Base-by-base conservation (phyloP, 2,329 filamentous ascomycete genomes). In the Xylaria digitata region DNA sequence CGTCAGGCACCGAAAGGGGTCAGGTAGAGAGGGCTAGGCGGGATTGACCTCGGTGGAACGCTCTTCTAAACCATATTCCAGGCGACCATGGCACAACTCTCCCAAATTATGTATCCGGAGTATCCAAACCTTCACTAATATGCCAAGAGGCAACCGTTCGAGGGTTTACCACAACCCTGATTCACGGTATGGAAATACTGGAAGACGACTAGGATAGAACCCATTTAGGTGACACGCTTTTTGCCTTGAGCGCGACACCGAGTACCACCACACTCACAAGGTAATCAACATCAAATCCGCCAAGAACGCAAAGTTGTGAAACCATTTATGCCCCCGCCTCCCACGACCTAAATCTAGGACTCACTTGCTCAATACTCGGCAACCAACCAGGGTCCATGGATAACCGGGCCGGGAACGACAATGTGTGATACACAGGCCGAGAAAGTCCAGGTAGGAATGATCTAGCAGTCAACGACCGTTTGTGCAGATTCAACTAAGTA, bases 391-490 rank as follows among this genome's bases (percentile, higher is more conserved):
- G 73, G 73, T 19, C 69, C 54, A 55, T 69, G 70, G 49, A 70
- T 66, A 21, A 63, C 37, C 40, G 73, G 69, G 61, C 65, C 53
- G 34, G 75, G 75, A n/a, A 78, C 67, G 66, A 77, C 69, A 34
- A 77, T 63, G 6, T 74, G 68, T n/a, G 77, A 78, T 17, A 78
- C 71, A 23, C 75, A 76, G 26, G 78, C 73, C 75, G 77, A 78
- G 26, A 75, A 79, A 80, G 32, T 75, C 75, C 32, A 73, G 74
- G 70, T 81, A 79, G 45, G 75, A 67, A 76, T 71, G 61, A 80
- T 73, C 63, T 73, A 66, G 32, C 67, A 67, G 66, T 78, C 76
- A 75, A 62, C 78, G 68, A 19, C 78, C 11, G 66, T 71, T 40
- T 63, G 65, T 21, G 75, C 67, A 63, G 75, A 76, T 13, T 74